Base-by-base conservation (phyloP, 352 stramenopile genomes). In the Phytopythium sindhum region DNA sequence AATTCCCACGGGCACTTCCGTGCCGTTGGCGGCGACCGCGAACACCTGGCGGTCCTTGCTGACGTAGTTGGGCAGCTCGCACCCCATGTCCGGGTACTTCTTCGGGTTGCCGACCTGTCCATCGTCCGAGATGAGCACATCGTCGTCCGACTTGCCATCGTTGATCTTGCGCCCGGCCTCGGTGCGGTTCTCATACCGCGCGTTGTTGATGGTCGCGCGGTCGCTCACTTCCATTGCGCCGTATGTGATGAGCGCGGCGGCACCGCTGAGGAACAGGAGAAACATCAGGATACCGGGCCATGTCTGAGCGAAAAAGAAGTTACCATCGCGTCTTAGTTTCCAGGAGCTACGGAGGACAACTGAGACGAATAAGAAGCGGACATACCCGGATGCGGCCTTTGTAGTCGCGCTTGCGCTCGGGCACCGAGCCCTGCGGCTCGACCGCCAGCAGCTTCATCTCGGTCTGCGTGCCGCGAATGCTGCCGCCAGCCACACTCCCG, bases 381-480 rank as follows among this genome's bases (percentile, higher is more conserved):
- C 72, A 21, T 66, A 86, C 75, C 28, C 77, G 73, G 60, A 86
- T 77, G 35, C 83, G 81, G 15, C 85, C 85, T 52, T 91, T 91
- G 73, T 91, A 93, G 69, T 89, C 78, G 21, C 67, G 47, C 11
- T 65, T 74, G 29, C 78, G 75, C 64, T 90, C 81, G 1, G 79
- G 78, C 4, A 67, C 69, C 4, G 65, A 28, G 0, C 67, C 68
- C 9, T 85, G 77, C 0, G 69, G 73, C 50, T 88, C 79, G 0
- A 85, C 61, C 31, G 79, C 79, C 63, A 69, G 61, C 59, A 90
- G 76, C 68, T 80, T 81, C 74, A 88, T 88, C 67, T 91, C 80
- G 17, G 80, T 91, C 61, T 72, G 69, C 5, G 78, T 80, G 41
- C 70, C 65, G 17, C 66, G 63, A 33, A 23, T 42, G 1, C 61